Conservation (phyloP, 2,329 filamentous ascomycete genomes). For the Cladosporium halotolerans region DNA sequence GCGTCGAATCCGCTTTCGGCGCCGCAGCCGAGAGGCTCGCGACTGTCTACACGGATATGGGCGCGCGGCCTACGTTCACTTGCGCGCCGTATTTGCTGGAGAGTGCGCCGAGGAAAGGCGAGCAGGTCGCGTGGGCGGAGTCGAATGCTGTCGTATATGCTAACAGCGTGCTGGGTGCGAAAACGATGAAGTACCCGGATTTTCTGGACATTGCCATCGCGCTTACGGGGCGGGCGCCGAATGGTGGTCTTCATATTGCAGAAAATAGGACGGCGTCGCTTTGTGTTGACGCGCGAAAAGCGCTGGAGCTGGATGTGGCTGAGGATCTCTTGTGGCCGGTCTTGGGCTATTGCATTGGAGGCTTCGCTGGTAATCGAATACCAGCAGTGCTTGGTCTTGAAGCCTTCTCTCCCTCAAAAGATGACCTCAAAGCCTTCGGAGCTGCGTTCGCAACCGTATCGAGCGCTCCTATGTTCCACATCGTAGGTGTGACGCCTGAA, state of each 20-base stretch:
- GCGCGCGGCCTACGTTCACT: slow-evolving; percentile 37
- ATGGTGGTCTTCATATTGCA: slow-evolving; percentile 26
- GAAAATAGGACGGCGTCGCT: slow-evolving; percentile 17
- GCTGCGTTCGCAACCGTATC: slow-evolving; percentile 41
- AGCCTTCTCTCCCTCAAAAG: slow-evolving; percentile 21
- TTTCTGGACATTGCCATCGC: slow-evolving; percentile 41
- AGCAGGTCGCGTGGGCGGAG: slow-evolving; percentile 41
- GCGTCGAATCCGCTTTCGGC: slow-evolving; percentile 29
- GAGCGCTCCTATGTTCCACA: slow-evolving; percentile 42
- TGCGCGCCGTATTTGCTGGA: slow-evolving; percentile 41
- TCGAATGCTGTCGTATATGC: slow-evolving; percentile 44
- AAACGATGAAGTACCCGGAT: slow-evolving; percentile 43
- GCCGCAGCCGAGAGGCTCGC: slow-evolving; percentile 31
- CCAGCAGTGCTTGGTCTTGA: slow-evolving; percentile 33
- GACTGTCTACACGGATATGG: slow-evolving; percentile 36
- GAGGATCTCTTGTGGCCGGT: slow-evolving; percentile 37
- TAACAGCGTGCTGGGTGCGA: slow-evolving; percentile 42
- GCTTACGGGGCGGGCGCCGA: slow-evolving; percentile 35
- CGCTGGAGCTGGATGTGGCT: not conserved
- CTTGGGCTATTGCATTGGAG: slow-evolving; percentile 35
- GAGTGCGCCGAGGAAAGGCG: slow-evolving; percentile 29
- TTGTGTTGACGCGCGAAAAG: slow-evolving; percentile 5
- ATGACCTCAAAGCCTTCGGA: slow-evolving; percentile 40
- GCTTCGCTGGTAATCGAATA: slow-evolving; percentile 27
- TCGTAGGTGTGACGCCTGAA: slow-evolving; percentile 37